A percentile compares a stretch with the other conserved stretches of the same genome.
These are phyloP conservation scores for Dianthus caryophyllus DNA, from an alignment of 148 eudicot species.

Conservation along the genomic window DNA sequence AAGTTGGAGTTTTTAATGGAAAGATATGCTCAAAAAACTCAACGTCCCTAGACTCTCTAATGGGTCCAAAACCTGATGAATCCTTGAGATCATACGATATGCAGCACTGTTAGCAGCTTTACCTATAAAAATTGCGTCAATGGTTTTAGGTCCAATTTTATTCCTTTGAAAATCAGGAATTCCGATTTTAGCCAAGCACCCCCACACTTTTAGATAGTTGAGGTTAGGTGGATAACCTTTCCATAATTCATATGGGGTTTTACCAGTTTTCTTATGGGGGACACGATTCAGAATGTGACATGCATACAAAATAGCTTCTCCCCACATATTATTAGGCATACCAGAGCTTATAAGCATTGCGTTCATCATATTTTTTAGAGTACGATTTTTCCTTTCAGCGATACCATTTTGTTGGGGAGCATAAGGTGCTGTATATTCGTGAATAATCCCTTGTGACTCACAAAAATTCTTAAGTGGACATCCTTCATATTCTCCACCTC, in stretches of 20 bases:
- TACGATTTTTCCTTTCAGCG: background rate
- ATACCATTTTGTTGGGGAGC: background rate
- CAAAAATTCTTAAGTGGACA: background rate
- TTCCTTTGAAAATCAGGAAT: no score
- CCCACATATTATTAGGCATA: background rate
- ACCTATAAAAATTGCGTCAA: background rate
- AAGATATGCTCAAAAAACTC: no score
- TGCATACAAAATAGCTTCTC: background rate
- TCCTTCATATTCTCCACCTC: background rate
- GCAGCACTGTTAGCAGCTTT: background rate
- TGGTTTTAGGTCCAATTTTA: no score
- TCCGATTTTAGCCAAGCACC: no score
- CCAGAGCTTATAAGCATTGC: background rate
- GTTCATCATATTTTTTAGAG: background rate
- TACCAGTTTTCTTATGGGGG: no score
- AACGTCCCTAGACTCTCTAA: no score
- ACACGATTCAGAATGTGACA: no score
- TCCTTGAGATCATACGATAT: no score
- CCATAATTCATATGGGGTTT: no score
- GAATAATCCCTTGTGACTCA: background rate
- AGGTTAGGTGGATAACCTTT: no score
- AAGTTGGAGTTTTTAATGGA: background rate
- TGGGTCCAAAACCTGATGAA: background rate
- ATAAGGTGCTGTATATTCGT: no score
- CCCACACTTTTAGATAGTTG: no score